Conservation (phyloP, 169 alveolate genomes). For the Plasmodium berghei region DNA sequence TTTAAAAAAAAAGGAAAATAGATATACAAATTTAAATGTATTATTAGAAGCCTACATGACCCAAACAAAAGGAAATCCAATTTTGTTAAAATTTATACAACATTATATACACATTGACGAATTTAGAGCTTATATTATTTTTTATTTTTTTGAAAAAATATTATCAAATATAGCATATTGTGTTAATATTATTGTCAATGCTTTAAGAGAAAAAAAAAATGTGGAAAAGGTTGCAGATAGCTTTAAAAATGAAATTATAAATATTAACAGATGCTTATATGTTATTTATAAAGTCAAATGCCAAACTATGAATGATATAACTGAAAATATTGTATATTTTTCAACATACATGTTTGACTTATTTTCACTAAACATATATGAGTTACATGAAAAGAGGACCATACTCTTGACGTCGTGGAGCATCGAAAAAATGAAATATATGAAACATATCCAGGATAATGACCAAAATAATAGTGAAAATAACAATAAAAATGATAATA, state of each 20-base stretch:
- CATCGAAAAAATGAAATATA: conserved; percentile 49
- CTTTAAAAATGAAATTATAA: conserved; percentile 46
- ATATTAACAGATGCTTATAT: conserved; percentile 55
- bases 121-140: conserved; percentile 18
- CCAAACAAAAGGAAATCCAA: conserved; percentile 45
- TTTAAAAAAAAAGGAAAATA: conserved; percentile 60
- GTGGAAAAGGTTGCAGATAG: not conserved
- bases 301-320: conserved; percentile 19
- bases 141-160: conserved; percentile 38
- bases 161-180: conserved; percentile 31
- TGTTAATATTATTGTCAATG: conserved; percentile 18
- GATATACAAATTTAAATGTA: conserved; percentile 44
- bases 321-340: conserved; percentile 62
- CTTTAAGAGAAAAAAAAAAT: conserved; percentile 16
- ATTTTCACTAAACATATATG: conserved; percentile 52
- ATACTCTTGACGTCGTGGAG: conserved; percentile 45
- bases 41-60: conserved; percentile 49
- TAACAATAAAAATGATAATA: not conserved
- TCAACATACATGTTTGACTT: conserved; percentile 73
- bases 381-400: conserved; percentile 29
- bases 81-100: conserved; percentile 24
- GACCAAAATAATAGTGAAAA: not conserved
- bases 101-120: not conserved
- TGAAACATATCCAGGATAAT: not conserved
- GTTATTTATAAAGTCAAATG: conserved; percentile 44